A percentile compares a stretch with the other conserved stretches of the same genome.
Evolutionary conservation across 2,329 filamentous ascomycete species (phyloP).

Genomic region (Coniochaeta prunicola): DNA sequence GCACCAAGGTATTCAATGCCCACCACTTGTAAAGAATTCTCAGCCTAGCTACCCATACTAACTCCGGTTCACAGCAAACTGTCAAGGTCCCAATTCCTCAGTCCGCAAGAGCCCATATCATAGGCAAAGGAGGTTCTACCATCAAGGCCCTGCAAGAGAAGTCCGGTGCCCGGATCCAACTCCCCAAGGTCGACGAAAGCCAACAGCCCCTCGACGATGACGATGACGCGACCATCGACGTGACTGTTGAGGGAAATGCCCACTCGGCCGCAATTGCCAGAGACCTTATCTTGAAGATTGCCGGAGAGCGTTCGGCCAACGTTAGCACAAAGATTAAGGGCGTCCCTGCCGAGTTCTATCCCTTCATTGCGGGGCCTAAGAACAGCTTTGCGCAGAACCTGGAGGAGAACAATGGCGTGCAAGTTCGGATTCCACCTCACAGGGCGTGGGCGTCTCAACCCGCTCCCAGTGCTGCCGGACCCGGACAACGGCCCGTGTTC

Average conservation of each 20-base stretch:
- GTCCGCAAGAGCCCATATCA: slow-evolving; percentile 81
- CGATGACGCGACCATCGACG: slow-evolving; percentile 76
- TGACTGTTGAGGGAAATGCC: slow-evolving; percentile 85
- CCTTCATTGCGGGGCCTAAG: slow-evolving; percentile 81
- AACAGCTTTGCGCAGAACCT: slow-evolving; percentile 61
- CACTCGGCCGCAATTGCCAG: slow-evolving; percentile 78
- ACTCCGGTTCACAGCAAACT: slow-evolving; percentile 29
- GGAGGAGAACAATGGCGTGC: slow-evolving; percentile 66
- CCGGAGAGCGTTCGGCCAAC: slow-evolving; percentile 75
- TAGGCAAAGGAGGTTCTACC: slow-evolving; percentile 82
- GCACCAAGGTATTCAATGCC: slow-evolving; percentile 61
- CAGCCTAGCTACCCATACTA: not conserved
- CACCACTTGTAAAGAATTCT: not conserved
- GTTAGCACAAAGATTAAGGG: slow-evolving; percentile 74
- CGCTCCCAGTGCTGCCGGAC: slow-evolving; percentile 53
- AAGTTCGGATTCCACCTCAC: slow-evolving; percentile 77
- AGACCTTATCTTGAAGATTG: slow-evolving; percentile 79
- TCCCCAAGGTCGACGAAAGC: slow-evolving; percentile 71
- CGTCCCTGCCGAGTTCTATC: slow-evolving; percentile 88
- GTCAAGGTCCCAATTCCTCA: slow-evolving; percentile 74
- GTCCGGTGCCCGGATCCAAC: slow-evolving; percentile 83
- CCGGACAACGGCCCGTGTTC: slow-evolving; percentile 64
- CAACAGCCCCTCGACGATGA: slow-evolving; percentile 53
- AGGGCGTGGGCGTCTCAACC: slow-evolving; percentile 62
- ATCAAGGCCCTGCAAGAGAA: slow-evolving; percentile 87